Conservation (phyloP, 2,329 filamentous ascomycete species). For the Aspergillus floridensis region DNA sequence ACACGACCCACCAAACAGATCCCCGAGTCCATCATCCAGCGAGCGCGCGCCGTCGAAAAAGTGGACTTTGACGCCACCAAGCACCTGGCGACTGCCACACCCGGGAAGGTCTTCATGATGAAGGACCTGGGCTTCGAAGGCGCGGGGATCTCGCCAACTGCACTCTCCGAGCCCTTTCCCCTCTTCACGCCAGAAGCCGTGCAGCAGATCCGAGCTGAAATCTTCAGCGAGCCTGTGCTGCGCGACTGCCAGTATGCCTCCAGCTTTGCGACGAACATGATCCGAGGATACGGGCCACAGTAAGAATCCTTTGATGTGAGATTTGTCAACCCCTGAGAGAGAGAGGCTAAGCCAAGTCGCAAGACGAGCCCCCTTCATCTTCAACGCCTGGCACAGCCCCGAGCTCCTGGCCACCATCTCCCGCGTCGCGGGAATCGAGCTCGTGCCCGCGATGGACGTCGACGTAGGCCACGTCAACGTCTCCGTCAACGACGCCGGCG, state of each 20-base stretch:
- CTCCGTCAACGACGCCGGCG: not conserved
- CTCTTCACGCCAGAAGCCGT: slow-evolving; percentile 62
- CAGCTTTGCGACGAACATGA: slow-evolving; percentile 51
- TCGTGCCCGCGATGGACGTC: slow-evolving; percentile 55
- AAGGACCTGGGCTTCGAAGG: slow-evolving; percentile 51
- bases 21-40: slow-evolving; percentile 15
- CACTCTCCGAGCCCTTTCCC: slow-evolving; percentile 61
- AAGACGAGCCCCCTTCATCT: slow-evolving; percentile 60
- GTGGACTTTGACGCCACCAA: slow-evolving; percentile 50
- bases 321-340: too few species aligned
- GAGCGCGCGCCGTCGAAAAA: slow-evolving; percentile 1
- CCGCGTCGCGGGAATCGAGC: slow-evolving; percentile 57
- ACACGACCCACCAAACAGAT: slow-evolving; percentile 16
- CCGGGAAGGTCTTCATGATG: slow-evolving; percentile 57
- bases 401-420: slow-evolving; percentile 55
- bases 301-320: slow-evolving; percentile 32
- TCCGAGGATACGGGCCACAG: slow-evolving; percentile 55
- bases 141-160: slow-evolving; percentile 58
- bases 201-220: slow-evolving; percentile 58
- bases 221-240: slow-evolving; percentile 55
- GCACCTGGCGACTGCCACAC: slow-evolving; percentile 54
- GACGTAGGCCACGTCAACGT: not conserved
- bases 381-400: slow-evolving; percentile 56
- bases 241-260: slow-evolving; percentile 57
- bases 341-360: too few species aligned